phyloP scores from a whole-genome alignment of 345 rosid genomes.

The Arabidopsis suecica region DNA sequence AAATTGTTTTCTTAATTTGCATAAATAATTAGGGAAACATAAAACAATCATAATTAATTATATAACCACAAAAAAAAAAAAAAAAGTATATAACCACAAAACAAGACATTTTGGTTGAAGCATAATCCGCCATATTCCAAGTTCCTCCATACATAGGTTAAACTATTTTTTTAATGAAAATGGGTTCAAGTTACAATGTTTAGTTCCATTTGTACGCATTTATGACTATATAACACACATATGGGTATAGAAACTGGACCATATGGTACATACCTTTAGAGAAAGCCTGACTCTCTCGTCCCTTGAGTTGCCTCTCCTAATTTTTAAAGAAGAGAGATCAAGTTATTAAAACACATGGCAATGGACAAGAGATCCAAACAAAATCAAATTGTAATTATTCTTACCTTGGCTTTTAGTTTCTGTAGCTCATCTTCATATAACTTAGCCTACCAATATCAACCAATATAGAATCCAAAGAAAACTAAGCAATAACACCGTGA shows the following conservation, averaged over 20 bases:
- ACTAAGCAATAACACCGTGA: not conserved
- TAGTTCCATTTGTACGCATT: not conserved
- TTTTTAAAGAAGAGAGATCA: not conserved
- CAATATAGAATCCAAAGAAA: not conserved
- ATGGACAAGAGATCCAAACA: not conserved
- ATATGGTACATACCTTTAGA: slow-evolving; percentile 45
- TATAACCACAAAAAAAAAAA: no score
- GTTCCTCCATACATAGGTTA: not conserved
- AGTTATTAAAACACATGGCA: not conserved
- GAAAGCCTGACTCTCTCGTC: slow-evolving; percentile 57
- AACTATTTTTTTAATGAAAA: not conserved
- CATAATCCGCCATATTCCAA: not conserved
- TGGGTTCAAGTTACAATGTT: slow-evolving; percentile 20
- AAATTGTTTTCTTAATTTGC: not conserved
- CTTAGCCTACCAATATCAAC: slow-evolving; percentile 48
- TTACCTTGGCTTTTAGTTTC: slow-evolving; percentile 58
- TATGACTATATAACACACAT: not conserved
- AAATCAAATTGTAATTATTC: slow-evolving; percentile 9
- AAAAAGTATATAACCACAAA: not conserved
- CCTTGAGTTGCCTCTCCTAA: slow-evolving; percentile 58
- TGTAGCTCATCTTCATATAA: slow-evolving; percentile 53
- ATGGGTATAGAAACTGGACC: slow-evolving; percentile 14
- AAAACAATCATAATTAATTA: no score
- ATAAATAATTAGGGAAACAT: not conserved
- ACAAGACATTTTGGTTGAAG: not conserved